A percentile compares a stretch with the other conserved stretches of the same genome.
These are phyloP conservation scores for Eutrema heterophyllum DNA, from an alignment of 345 rosid genomes.

Conservation along the genomic window DNA sequence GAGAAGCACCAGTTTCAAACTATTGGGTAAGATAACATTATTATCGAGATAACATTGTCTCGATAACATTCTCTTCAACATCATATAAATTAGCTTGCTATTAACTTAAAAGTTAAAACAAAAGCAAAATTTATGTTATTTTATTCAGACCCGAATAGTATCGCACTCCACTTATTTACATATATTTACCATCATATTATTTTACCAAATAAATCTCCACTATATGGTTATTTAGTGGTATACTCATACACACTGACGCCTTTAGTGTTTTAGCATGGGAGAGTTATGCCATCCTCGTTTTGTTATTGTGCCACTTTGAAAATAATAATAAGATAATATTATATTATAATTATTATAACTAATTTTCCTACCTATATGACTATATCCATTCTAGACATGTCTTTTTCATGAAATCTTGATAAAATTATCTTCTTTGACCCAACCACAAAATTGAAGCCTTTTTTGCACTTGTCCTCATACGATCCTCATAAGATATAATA, in stretches of 20 bases:
- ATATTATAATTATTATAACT: background rate
- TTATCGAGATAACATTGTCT: too few species aligned
- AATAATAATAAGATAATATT: background rate
- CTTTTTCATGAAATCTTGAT: background rate
- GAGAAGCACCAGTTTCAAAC: too few species aligned
- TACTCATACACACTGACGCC: background rate
- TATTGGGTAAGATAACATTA: too few species aligned
- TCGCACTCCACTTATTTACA: background rate
- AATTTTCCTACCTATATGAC: background rate
- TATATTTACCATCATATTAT: background rate
- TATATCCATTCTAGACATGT: background rate
- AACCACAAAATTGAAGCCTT: background rate
- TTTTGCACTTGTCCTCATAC: background rate
- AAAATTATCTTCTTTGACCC: background rate
- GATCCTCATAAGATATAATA: background rate
- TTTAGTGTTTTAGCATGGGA: background rate
- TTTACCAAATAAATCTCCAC: background rate
- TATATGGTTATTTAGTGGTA: background rate
- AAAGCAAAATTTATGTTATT: background rate
- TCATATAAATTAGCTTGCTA: background rate
- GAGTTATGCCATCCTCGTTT: background rate
- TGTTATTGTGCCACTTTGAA: background rate
- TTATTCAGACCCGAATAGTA: background rate
- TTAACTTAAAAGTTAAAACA: background rate
- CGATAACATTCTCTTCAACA: too few species aligned